Evolutionary conservation across 1,284 basidiomycete genomes (phyloP).

Genomic region (Naganishia albida): DNA sequence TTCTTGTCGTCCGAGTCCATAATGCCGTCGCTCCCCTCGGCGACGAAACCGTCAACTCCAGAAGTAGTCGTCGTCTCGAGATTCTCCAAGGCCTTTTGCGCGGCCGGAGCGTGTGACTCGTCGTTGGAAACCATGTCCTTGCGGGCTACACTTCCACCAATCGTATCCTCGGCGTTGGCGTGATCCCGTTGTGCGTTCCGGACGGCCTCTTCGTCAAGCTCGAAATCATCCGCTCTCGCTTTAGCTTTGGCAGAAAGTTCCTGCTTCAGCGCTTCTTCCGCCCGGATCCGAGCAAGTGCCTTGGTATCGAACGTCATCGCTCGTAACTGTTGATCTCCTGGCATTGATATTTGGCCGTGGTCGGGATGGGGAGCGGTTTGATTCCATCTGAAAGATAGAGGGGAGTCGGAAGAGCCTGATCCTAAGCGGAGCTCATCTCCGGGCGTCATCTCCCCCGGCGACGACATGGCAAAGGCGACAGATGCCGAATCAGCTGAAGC

Average conservation of each 20-base stretch:
- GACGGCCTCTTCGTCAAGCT: constrained; percentile 11
- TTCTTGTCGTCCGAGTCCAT: constrained; percentile 52
- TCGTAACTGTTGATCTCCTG: not conserved
- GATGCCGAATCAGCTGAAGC: constrained; percentile 5
- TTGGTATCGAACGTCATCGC: constrained; percentile 27
- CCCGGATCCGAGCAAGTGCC: constrained; percentile 17
- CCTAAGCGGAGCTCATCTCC: constrained; percentile 9
- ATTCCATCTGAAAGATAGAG: constrained; percentile 10
- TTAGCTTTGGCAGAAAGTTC: constrained; percentile 8
- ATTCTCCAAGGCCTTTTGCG: not conserved
- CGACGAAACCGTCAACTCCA: not conserved
- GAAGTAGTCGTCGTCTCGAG: not conserved
- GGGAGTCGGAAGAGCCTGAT: not conserved
- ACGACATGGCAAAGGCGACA: constrained; percentile 6
- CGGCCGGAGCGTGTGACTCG: constrained; percentile 15
- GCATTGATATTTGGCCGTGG: not conserved
- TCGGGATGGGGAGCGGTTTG: constrained; percentile 21
- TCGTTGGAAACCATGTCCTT: constrained; percentile 21
- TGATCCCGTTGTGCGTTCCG: constrained; percentile 30
- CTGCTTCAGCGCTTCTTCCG: constrained; percentile 24
- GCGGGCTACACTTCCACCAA: not conserved
- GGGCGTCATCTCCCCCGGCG: constrained; percentile 21
- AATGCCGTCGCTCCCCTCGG: not conserved
- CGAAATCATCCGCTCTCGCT: constrained; percentile 7
- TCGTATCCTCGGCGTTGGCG: not conserved